phyloP scores from a whole-genome alignment of 1,139 yeast species.

The Casaregolazyma suthepensis region DNA sequence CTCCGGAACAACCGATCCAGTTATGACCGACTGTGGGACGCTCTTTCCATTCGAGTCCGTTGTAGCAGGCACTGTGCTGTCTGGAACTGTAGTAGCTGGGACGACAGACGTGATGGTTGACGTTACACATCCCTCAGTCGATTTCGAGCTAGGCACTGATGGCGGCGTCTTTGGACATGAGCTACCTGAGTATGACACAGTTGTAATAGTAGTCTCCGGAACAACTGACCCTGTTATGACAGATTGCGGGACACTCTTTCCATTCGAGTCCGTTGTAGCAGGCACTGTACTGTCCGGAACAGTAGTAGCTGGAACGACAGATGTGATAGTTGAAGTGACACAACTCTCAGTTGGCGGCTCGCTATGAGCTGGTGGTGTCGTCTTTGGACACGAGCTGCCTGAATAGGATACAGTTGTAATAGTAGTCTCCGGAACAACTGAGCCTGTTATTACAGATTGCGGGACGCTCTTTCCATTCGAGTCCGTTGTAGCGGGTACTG shows the following conservation, averaged over 20 bases:
- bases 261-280: background rate
- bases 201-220: background rate
- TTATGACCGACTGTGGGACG: constrained; percentile 13
- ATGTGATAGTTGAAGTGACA: background rate
- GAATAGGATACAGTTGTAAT: constrained; percentile 5
- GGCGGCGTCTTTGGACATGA: background rate
- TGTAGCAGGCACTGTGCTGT: constrained; percentile 7
- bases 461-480: constrained; percentile 13
- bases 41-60: constrained; percentile 10
- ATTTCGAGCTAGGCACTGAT: background rate
- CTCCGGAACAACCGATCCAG: constrained; percentile 2
- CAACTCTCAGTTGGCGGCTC: background rate
- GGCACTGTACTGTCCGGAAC: background rate
- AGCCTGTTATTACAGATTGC: constrained; percentile 10
- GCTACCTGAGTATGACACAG: background rate
- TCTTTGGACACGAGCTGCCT: too few relatives aligned
- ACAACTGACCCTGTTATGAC: background rate
- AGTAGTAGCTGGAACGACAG: constrained; percentile 1
- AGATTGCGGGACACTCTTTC: background rate
- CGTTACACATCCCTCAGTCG: background rate
- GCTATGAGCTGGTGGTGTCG: background rate
- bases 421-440: constrained; percentile 10
- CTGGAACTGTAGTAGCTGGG: constrained; percentile 15
- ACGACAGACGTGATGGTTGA: constrained; percentile 8
- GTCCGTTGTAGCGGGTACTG: constrained; percentile 6